Conservation (phyloP, 805 yeast species). For the Ogataea degrootiae region DNA sequence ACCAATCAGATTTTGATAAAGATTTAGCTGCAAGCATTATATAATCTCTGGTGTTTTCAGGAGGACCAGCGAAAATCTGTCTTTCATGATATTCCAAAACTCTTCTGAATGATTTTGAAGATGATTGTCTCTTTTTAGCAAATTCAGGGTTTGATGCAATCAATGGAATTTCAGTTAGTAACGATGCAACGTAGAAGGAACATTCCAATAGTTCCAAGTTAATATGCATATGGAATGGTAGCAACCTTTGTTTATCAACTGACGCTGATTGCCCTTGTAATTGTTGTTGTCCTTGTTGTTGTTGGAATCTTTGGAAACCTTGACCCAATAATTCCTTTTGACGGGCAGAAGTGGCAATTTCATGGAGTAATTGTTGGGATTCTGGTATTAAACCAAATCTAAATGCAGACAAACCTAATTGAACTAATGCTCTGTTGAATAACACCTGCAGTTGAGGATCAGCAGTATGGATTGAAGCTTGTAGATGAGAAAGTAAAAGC, state of each 20-base stretch:
- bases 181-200: constrained; percentile 84
- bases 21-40: constrained; percentile 89
- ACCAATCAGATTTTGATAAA: constrained; percentile 88
- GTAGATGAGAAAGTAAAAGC: constrained; percentile 81
- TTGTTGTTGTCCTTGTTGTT: constrained; percentile 47
- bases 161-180: constrained; percentile 87
- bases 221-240: constrained; percentile 98
- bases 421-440: constrained; percentile 93
- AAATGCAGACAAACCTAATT: constrained; percentile 94
- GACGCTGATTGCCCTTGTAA: constrained; percentile 42
- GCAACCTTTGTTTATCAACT: constrained; percentile 71
- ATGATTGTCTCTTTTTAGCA: constrained; percentile 47
- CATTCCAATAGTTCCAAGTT: constrained; percentile 92
- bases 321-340: constrained; percentile 93
- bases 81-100: constrained; percentile 89
- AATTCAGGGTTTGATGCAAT: constrained; percentile 70
- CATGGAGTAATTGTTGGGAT: constrained; percentile 80
- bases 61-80: constrained; percentile 95
- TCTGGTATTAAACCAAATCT: constrained; percentile 82
- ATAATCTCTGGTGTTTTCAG: constrained; percentile 92
- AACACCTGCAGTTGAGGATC: constrained; percentile 85
- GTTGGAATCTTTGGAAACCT: constrained; percentile 67
- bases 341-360: constrained; percentile 79
- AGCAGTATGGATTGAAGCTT: constrained; percentile 74
- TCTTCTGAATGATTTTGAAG: constrained; percentile 83